A percentile compares a stretch with the other conserved stretches of the same genome.
Evolutionary conservation across 139 green algal genomes (phyloP).

Genomic region (Tetradesmus obliquus): DNA sequence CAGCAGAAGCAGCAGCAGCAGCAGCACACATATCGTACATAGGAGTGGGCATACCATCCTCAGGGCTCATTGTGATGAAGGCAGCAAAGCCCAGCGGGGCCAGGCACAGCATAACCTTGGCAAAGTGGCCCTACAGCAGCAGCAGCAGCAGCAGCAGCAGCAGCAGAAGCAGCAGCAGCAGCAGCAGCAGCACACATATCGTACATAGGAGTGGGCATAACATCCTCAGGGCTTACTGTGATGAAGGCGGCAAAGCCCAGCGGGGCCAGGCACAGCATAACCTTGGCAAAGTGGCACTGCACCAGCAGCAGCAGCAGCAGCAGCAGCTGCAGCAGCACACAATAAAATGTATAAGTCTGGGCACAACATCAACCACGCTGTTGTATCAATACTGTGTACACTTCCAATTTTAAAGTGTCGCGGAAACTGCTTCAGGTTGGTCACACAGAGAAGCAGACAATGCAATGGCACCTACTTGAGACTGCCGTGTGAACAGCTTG

Average conservation of each 20-base stretch:
- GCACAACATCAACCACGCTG: neutral
- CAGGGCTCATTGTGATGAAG: neutral
- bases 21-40: too few species aligned
- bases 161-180: too few species aligned
- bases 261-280: too few species aligned
- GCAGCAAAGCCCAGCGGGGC: neutral
- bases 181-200: too few species aligned
- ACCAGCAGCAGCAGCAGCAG: conserved; percentile 13
- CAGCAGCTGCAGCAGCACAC: too few species aligned
- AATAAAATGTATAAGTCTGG: neutral
- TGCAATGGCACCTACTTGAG: neutral
- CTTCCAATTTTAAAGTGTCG: neutral
- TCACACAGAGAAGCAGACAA: too few species aligned
- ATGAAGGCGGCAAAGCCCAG: too few species aligned
- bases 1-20: too few species aligned
- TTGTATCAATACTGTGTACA: neutral
- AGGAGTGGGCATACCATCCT: neutral
- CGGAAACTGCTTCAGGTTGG: neutral
- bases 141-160: conserved; percentile 20
- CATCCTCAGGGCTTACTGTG: too few species aligned
- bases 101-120: neutral
- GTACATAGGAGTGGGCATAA: neutral
- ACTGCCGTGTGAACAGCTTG: conserved; percentile 30
- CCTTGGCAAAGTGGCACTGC: too few species aligned
- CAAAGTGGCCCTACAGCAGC: neutral